Conservation (phyloP, 495 filamentous ascomycete genomes). For the Platismatia glauca region DNA sequence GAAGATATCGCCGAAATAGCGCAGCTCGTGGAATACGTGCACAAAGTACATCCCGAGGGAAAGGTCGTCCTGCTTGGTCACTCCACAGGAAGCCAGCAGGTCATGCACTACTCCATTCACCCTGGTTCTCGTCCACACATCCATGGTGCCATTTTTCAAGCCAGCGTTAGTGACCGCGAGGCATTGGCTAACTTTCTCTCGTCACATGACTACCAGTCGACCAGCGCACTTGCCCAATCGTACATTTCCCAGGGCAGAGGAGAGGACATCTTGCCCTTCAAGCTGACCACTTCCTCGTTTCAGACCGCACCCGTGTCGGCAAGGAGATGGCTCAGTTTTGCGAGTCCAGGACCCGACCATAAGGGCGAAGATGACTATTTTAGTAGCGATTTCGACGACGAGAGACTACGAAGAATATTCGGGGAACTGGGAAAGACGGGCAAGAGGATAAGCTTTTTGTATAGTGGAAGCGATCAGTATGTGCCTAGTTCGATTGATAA, state of each 20-base stretch:
- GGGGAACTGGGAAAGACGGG: conserved; percentile 42
- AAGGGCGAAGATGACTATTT: conserved; percentile 82
- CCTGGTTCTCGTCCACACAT: conserved; percentile 37
- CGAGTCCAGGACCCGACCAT: conserved; percentile 42
- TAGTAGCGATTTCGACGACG: conserved; percentile 62
- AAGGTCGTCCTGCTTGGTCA: conserved; percentile 85
- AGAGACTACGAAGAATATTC: conserved; percentile 53
- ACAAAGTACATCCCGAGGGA: conserved; percentile 26
- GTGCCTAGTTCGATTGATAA: conserved; percentile 57
- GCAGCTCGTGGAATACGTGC: conserved; percentile 63
- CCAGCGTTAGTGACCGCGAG: conserved; percentile 71
- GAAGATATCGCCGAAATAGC: conserved; percentile 67
- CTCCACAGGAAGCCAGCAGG: conserved; percentile 81
- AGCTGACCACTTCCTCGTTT: conserved; percentile 38
- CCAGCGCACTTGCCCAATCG: conserved; percentile 44
- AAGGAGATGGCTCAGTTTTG: conserved; percentile 58
- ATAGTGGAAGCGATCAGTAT: conserved; percentile 65
- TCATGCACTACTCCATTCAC: conserved; percentile 62
- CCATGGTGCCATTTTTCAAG: conserved; percentile 78
- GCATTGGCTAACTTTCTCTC: conserved; percentile 37
- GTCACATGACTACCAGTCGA: conserved; percentile 38
- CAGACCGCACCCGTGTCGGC: conserved; percentile 55
- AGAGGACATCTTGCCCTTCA: conserved; percentile 49
- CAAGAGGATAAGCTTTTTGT: conserved; percentile 42
- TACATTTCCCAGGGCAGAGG: conserved; percentile 44